Evolutionary conservation across 2,329 filamentous ascomycete species (phyloP), one percentile per base, ranked within the genome.

Genomic region (Cercospora brassicicola): DNA sequence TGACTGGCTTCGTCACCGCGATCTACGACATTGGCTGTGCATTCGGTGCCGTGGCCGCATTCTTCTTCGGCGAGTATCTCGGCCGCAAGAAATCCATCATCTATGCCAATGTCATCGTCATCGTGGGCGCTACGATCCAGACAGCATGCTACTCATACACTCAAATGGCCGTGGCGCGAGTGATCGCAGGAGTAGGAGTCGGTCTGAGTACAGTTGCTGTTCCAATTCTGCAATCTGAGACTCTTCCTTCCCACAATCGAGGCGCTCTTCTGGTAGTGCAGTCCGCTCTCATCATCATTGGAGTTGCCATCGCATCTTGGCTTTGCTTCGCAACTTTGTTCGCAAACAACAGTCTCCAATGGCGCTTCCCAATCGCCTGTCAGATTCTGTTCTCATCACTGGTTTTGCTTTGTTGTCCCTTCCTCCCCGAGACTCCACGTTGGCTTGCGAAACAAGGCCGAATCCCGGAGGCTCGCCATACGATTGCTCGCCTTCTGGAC

Each of bases 401-500:
- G 23, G 73, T 76, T 13, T 73, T 76, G 18, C 59, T 60, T 48
- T 74, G 69, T 69, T 75, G 74, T 48, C 73, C 72, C 6, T 76
- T 76, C 67, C 62, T 76, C n/a, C 69, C 68, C 15, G 75, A 76
- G 48, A 74, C 73, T 10, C 74, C 74, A 7, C 62, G 74, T 45
- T 76, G 77, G 76, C 68, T 78, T 8, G 76, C 75, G 26, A 74
- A 74, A 20, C 74, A 71, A 30, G 75, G 75, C 15, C 66, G 68
- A 11, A 70, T 67, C 20, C 72, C 75, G 0, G 72, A 78, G 65
- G 77, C 75, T 51, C 59, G 70, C 28, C 57, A 67, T 45, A 72
- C 73, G 48, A 76, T 79, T 30, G 73, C 75, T 5, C 73, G 76
- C 2, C 73, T 81, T 26, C 67, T 78, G 2, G 75, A 79, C 68